These are phyloP conservation scores for Theobroma cacao DNA, from an alignment of 345 rosid species.

Conservation along the genomic window DNA sequence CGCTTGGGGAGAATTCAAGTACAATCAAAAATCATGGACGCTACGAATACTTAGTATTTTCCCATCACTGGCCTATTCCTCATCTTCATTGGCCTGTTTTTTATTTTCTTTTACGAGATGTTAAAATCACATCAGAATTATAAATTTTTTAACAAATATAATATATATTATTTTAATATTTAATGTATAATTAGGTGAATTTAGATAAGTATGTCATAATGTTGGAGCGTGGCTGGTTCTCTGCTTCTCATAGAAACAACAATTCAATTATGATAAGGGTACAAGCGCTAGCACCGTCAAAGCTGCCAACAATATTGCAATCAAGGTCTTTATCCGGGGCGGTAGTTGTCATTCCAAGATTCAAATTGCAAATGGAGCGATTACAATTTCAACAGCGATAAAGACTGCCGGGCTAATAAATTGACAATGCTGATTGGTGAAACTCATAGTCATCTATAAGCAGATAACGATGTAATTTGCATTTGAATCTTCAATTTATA, in stretches of 20 bases:
- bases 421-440: no score
- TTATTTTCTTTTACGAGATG: no score
- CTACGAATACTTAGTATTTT: no score
- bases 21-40: no score
- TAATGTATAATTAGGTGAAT: neutral
- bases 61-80: no score
- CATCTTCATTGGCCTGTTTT: no score
- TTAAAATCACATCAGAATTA: no score
- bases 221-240: neutral
- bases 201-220: neutral
- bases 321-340: neutral
- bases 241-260: neutral
- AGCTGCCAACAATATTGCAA: neutral
- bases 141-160: no score
- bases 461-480: neutral
- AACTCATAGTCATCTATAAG: no score
- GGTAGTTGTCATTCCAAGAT: neutral
- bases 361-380: neutral
- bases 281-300: neutral
- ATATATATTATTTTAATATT: no score
- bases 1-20: no score
- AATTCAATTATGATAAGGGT: no score
- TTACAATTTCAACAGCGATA: neutral
- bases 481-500: neutral
- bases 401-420: neutral